phyloP scores from a whole-genome alignment of 306 rosid species.

The Lagenaria siceraria region DNA sequence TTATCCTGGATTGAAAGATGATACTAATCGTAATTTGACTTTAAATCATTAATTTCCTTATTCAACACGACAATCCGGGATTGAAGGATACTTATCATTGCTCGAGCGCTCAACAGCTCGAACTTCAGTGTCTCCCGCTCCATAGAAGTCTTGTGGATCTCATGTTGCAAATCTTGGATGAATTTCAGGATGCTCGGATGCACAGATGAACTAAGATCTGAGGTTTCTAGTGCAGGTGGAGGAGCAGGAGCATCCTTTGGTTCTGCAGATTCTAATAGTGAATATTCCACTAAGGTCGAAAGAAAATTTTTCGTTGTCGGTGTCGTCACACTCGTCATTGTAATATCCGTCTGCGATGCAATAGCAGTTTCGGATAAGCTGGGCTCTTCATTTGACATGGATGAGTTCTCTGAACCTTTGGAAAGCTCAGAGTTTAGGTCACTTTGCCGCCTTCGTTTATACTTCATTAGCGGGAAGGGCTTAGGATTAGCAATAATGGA shows the following conservation, averaged over 20 bases:
- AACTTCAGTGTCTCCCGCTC: slow-evolving; percentile 77
- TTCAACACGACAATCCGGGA: slow-evolving; percentile 45
- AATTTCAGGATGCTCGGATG: slow-evolving; percentile 60
- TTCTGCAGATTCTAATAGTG: slow-evolving; percentile 67
- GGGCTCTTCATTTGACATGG: slow-evolving; percentile 43
- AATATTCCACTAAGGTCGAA: slow-evolving; percentile 82
- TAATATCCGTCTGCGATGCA: slow-evolving; percentile 30
- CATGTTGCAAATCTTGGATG: slow-evolving; percentile 55
- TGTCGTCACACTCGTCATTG: neutral
- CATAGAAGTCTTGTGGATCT: slow-evolving; percentile 45
- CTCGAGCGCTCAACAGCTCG: slow-evolving; percentile 79
- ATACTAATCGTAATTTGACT: slow-evolving; percentile 38
- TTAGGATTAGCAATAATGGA: slow-evolving; percentile 35
- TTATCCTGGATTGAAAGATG: slow-evolving; percentile 59
- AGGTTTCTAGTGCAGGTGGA: slow-evolving; percentile 30
- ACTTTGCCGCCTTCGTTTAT: slow-evolving; percentile 57
- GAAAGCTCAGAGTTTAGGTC: slow-evolving; percentile 40
- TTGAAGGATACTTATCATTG: slow-evolving; percentile 74
- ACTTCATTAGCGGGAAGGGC: slow-evolving; percentile 44
- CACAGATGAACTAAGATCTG: slow-evolving; percentile 30
- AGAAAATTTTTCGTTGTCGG: slow-evolving; percentile 56
- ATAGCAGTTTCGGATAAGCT: slow-evolving; percentile 66
- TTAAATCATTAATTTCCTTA: slow-evolving; percentile 65
- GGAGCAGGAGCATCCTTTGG: slow-evolving; percentile 30
- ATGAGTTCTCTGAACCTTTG: slow-evolving; percentile 51